A percentile compares a stretch with the other conserved stretches of the same genome.
Evolutionary conservation across 2,329 filamentous ascomycete genomes (phyloP).

Genomic region (Juglanconis juglandina): DNA sequence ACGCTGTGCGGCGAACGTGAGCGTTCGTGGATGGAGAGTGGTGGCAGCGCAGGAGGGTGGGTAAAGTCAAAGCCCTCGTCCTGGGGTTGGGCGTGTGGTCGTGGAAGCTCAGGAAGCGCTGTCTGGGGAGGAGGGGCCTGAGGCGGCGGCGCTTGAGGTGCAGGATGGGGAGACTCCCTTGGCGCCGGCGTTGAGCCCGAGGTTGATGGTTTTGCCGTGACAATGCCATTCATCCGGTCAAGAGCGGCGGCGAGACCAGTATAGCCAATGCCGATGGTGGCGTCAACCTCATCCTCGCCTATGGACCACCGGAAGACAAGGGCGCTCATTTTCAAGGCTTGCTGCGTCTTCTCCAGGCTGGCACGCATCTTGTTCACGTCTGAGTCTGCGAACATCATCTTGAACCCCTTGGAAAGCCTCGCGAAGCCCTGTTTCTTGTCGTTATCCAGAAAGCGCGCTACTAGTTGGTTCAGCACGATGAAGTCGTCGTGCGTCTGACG

Average conservation of each 20-base stretch:
- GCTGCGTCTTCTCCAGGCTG: conserved; percentile 55
- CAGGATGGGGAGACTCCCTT: neutral
- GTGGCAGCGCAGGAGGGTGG: conserved; percentile 15
- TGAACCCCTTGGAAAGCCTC: conserved; percentile 57
- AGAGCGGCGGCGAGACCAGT: conserved; percentile 64
- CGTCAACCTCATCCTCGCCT: conserved; percentile 55
- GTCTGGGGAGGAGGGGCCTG: conserved; percentile 18
- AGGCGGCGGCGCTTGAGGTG: neutral
- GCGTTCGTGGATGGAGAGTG: conserved; percentile 20
- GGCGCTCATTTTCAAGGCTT: conserved; percentile 61
- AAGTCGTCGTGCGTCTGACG: conserved; percentile 60
- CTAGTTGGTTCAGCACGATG: conserved; percentile 59
- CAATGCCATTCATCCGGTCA: conserved; percentile 39
- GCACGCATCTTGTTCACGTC: conserved; percentile 59
- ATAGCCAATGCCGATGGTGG: conserved; percentile 63
- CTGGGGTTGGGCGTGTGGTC: conserved; percentile 13
- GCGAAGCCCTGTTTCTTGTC: conserved; percentile 60
- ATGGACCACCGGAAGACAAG: conserved; percentile 65
- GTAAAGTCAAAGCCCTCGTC: conserved; percentile 17
- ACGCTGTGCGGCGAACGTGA: conserved; percentile 16
- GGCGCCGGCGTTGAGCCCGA: conserved; percentile 10
- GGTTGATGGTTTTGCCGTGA: neutral
- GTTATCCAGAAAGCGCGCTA: conserved; percentile 58
- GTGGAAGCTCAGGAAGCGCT: conserved; percentile 3
- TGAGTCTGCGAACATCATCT: conserved; percentile 60